Evolutionary conservation across 83 land plant species (phyloP), one percentile per base, ranked within the genome.

Genomic region (Picea engelmannii): DNA sequence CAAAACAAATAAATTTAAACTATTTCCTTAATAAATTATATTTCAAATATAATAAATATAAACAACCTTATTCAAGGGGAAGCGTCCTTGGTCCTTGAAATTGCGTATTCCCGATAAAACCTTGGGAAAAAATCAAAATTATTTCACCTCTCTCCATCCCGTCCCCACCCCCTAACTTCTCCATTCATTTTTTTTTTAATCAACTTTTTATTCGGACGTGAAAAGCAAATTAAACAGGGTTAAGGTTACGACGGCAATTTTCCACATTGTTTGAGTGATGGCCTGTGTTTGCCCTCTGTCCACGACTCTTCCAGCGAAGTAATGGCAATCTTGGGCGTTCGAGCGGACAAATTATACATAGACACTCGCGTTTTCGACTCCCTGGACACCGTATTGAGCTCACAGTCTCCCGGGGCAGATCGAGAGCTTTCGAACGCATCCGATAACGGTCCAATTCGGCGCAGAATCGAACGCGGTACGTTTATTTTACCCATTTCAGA

Each of bases 201-300:
- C 40, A 49, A 49, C 31, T 35, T 69, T 5, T 38, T 38, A 5
- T 38, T 17, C 73, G 42, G 73, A 69, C 47, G 44, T 69, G 73
- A 69, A 69, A 69, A 38, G 6, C 73, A 2, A 69, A 69, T 69
- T 18, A 69, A 69, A 69, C 73, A 6, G 73, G 44, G 73, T 69
- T 69, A 69, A 69, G 47, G 35, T 69, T 69, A 35, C 40, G 35
- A 31, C 7, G 35, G 20, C 35, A 38, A 69, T 69, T 69, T 69
- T 69, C 40, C 40, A 17, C 73, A 69, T 69, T 13, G 18, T 67
- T 27, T 6, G 35, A 31, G 40, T 25, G 18, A 27, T 69, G 2
- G 8, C 44, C 44, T 38, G 73, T 42, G 20, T 42, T 69, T 17
- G 8, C 8, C 16, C 6, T 1, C 8, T 31, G 16, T 13, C 12